Conservation (phyloP, 768 basidiomycete species). For the Daedalea quercina region DNA sequence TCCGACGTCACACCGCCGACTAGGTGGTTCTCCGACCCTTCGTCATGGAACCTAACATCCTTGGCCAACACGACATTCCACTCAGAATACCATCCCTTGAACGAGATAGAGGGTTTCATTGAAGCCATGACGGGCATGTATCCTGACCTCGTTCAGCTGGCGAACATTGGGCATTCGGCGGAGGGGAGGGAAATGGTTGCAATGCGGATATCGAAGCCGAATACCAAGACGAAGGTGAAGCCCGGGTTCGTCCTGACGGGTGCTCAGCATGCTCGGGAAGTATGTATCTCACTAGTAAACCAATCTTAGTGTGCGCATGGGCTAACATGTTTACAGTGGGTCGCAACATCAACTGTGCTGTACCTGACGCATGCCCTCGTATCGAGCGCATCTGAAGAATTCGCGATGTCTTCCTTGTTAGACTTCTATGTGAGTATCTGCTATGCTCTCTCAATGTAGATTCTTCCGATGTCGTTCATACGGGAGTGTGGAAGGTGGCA, state of each 20-base stretch:
- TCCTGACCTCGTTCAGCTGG: constrained; percentile 41
- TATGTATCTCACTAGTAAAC: constrained; percentile 26
- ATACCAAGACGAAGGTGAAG: constrained; percentile 10
- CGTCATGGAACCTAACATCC: constrained; percentile 19
- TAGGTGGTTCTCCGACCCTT: neutral
- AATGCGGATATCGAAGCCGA: constrained; percentile 37
- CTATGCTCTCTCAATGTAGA: too few species aligned
- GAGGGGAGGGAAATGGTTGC: constrained; percentile 55
- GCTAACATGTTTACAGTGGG: constrained; percentile 46
- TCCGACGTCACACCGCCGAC: neutral
- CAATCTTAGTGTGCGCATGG: neutral
- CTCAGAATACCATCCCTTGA: constrained; percentile 46
- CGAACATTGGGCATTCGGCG: constrained; percentile 47
- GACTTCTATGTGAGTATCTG: constrained; percentile 40
- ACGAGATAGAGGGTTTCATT: constrained; percentile 48
- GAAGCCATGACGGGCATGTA: constrained; percentile 36
- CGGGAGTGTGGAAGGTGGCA: neutral
- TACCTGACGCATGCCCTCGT: constrained; percentile 71
- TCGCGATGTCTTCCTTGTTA: constrained; percentile 43
- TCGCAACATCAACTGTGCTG: constrained; percentile 66
- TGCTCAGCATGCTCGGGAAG: constrained; percentile 74
- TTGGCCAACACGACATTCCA: constrained; percentile 32
- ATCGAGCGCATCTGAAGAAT: constrained; percentile 37
- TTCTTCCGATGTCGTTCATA: neutral
- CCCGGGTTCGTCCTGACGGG: constrained; percentile 60